phyloP scores from a whole-genome alignment of 345 rosid species.

The Eucalyptus curtisii region DNA sequence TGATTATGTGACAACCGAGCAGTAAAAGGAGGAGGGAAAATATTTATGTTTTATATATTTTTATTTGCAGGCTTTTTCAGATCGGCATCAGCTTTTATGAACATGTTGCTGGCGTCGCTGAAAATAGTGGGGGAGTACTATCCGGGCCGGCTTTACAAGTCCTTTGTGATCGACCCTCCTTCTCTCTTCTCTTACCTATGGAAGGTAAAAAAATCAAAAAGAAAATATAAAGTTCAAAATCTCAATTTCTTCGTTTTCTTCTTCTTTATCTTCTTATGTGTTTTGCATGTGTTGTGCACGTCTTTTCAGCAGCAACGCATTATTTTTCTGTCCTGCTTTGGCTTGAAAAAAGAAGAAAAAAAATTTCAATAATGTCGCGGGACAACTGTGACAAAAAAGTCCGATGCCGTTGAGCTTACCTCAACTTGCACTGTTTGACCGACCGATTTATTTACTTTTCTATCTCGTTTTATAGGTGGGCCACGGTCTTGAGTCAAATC shows the following conservation, averaged over 20 bases:
- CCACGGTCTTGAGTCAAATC: constrained; percentile 19
- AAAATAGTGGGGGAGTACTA: constrained; percentile 71
- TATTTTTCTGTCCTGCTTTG: not conserved
- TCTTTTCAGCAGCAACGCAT: not conserved
- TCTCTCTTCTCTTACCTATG: constrained; percentile 80
- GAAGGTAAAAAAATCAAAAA: constrained; percentile 48
- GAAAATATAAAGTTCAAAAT: not conserved
- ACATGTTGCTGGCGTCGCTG: constrained; percentile 56
- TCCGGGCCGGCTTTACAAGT: constrained; percentile 70
- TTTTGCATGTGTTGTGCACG: not conserved
- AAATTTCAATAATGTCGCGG: not conserved
- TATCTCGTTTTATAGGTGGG: not conserved
- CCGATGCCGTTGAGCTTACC: not conserved
- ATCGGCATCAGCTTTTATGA: constrained; percentile 87
- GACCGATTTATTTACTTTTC: not conserved
- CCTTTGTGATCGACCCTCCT: constrained; percentile 94
- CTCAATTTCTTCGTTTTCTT: not conserved
- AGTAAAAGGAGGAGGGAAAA: not conserved
- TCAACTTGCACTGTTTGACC: not conserved
- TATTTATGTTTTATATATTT: not conserved
- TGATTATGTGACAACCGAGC: not conserved
- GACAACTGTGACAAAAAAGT: not conserved
- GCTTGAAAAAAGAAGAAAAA: not conserved
- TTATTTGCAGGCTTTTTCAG: constrained; percentile 75
- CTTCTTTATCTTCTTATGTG: no score